Percentiles rank a stretch among this genome's conserved stretches.
Conservation (phyloP, 116 monocot genomes). For the Phalaenopsis hybrid region DNA sequence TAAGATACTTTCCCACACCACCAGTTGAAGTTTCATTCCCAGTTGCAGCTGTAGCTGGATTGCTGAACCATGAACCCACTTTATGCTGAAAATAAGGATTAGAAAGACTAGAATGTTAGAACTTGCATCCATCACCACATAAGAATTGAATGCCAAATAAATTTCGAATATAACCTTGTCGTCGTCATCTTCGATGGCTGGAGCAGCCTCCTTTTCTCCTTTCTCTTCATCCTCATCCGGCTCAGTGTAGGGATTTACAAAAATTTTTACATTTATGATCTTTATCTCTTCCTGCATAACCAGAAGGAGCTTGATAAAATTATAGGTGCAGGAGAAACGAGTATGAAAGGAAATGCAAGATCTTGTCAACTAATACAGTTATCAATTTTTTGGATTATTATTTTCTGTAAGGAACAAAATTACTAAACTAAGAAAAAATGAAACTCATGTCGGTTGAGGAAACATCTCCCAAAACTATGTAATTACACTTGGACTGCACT, state of each 20-base stretch:
- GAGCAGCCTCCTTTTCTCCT: conserved; percentile 42
- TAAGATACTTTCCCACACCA: conserved; percentile 87
- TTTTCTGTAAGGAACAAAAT: no score
- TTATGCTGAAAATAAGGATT: conserved; percentile 40
- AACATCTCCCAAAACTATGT: no score
- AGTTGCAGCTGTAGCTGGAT: conserved; percentile 56
- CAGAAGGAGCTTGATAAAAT: not conserved
- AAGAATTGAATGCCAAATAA: not conserved
- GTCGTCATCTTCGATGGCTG: conserved; percentile 39
- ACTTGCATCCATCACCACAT: not conserved
- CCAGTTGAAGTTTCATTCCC: conserved; percentile 22
- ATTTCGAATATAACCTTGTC: not conserved
- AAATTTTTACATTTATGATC: conserved; percentile 53
- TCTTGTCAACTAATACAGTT: no score
- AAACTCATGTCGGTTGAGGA: no score
- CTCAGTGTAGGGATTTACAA: conserved; percentile 94
- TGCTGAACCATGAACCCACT: conserved; percentile 84
- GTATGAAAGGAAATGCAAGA: no score
- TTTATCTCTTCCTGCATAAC: conserved; percentile 86
- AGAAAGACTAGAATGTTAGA: not conserved
- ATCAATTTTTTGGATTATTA: no score
- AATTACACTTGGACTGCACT: no score
- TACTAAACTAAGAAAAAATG: no score
- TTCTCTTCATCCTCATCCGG: conserved; percentile 87
- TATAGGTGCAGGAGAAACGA: not conserved